Evolutionary conservation across 352 stramenopile genomes (phyloP).

Genomic region (Phytophthora ramorum): DNA sequence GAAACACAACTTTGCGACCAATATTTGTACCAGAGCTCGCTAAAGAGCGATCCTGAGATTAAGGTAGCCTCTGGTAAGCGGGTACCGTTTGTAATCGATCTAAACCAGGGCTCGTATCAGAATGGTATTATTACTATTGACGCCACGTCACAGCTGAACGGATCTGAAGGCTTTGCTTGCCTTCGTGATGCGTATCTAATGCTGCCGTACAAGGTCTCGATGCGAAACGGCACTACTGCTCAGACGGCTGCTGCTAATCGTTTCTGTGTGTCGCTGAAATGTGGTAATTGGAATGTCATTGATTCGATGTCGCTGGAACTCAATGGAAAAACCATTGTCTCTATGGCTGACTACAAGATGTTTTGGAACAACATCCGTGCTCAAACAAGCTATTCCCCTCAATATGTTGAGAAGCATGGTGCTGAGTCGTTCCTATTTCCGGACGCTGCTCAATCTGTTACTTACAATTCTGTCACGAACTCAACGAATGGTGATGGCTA

Average conservation of each 20-base stretch:
- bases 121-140: conserved; percentile 8
- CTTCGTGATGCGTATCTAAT: conserved; percentile 3
- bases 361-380: too few relatives aligned
- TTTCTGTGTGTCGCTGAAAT: conserved; percentile 27
- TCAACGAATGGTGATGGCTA: too few relatives aligned
- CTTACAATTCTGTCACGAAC: too few relatives aligned
- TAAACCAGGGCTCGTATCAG: conserved; percentile 4
- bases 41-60: too few relatives aligned
- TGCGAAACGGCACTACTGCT: conserved; percentile 2
- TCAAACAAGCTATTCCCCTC: too few relatives aligned
- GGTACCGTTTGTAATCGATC: not conserved
- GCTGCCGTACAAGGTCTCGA: conserved; percentile 2
- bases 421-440: too few relatives aligned
- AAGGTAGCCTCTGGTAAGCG: too few relatives aligned
- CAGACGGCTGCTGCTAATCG: conserved; percentile 27
- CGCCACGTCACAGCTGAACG: conserved; percentile 1
- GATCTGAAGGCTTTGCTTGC: not conserved
- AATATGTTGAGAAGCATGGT: too few relatives aligned
- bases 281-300: conserved; percentile 37
- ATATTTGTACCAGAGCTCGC: too few relatives aligned
- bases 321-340: not conserved
- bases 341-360: too few relatives aligned
- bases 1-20: too few relatives aligned
- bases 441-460: too few relatives aligned
- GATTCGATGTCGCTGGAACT: conserved; percentile 25